Evolutionary conservation across 2,329 filamentous ascomycete genomes (phyloP).

Genomic region (Colletotrichum destructivum): DNA sequence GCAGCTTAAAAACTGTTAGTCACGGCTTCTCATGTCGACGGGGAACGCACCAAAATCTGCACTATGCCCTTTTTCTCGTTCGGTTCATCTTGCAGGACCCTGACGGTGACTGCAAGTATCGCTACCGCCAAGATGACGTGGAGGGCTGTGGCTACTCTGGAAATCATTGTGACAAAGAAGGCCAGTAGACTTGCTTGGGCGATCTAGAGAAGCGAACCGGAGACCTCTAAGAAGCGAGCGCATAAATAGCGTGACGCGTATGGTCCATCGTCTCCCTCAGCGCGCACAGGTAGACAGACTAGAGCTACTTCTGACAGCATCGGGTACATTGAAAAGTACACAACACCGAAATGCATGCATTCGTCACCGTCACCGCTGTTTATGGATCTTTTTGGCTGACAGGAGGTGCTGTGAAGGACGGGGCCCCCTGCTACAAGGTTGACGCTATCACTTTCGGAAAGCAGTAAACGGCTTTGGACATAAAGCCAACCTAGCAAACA

Average conservation of each 20-base stretch:
- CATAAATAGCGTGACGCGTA: slow-evolving; percentile 2
- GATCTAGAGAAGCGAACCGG: not conserved
- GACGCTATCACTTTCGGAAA: not conserved
- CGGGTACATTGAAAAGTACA: no score
- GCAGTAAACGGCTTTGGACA: not conserved
- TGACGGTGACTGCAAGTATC: slow-evolving; percentile 5
- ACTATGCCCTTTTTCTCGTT: slow-evolving; percentile 19
- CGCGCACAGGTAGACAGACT: no score
- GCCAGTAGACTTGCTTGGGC: not conserved
- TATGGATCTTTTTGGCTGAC: not conserved
- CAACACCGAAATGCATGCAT: not conserved
- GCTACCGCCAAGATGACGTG: slow-evolving; percentile 8
- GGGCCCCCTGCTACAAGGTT: not conserved
- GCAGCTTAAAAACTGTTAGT: not conserved
- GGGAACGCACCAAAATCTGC: slow-evolving; percentile 7
- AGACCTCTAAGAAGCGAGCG: not conserved
- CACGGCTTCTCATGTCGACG: rapidly evolving
- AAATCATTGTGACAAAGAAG: slow-evolving; percentile 3
- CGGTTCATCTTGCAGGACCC: not conserved
- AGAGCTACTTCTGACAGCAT: no score
- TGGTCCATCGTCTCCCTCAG: no score
- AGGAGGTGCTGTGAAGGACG: not conserved
- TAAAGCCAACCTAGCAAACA: not conserved
- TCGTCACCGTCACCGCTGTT: not conserved
- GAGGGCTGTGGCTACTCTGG: not conserved